These are phyloP conservation scores for Thermoascus crustaceus DNA, from an alignment of 2,329 filamentous ascomycete genomes.

Conservation along the genomic window DNA sequence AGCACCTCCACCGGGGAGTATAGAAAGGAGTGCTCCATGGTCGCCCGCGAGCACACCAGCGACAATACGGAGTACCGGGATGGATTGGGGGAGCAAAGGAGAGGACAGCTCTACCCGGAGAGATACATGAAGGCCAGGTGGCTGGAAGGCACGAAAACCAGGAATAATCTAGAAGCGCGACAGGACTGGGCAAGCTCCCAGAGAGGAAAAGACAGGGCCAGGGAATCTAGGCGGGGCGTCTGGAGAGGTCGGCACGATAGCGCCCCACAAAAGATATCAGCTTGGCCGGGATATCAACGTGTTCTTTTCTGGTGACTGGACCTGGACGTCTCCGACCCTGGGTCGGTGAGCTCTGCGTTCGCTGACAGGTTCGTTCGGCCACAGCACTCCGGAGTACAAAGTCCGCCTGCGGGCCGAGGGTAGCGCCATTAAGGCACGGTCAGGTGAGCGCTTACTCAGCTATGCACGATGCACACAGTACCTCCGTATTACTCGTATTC, in stretches of 20 bases:
- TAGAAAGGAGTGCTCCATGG: constrained; percentile 49
- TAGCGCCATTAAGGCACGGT: no score
- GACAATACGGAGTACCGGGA: constrained; percentile 12
- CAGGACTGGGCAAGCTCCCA: neutral
- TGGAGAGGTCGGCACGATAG: no score
- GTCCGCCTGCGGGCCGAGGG: no score
- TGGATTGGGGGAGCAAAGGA: constrained; percentile 10
- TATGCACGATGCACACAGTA: no score
- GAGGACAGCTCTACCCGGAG: constrained; percentile 7
- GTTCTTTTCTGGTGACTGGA: constrained; percentile 13
- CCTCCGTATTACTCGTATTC: no score
- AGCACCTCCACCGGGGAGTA: constrained; percentile 44
- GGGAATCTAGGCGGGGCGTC: no score
- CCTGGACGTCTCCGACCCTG: neutral
- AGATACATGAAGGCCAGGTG: constrained; percentile 21
- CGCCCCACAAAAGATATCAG: neutral
- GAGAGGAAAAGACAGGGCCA: neutral
- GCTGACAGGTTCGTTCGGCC: neutral
- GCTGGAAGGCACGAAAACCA: constrained; percentile 9
- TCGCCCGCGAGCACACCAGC: constrained; percentile 10
- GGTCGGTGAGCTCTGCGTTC: neutral
- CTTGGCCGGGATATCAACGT: constrained; percentile 12
- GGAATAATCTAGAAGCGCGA: constrained; percentile 16
- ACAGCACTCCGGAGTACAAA: no score
- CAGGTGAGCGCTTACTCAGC: no score